These are phyloP conservation scores for Penicillium expansum DNA, from an alignment of 2,329 filamentous ascomycete species.

Conservation along the genomic window DNA sequence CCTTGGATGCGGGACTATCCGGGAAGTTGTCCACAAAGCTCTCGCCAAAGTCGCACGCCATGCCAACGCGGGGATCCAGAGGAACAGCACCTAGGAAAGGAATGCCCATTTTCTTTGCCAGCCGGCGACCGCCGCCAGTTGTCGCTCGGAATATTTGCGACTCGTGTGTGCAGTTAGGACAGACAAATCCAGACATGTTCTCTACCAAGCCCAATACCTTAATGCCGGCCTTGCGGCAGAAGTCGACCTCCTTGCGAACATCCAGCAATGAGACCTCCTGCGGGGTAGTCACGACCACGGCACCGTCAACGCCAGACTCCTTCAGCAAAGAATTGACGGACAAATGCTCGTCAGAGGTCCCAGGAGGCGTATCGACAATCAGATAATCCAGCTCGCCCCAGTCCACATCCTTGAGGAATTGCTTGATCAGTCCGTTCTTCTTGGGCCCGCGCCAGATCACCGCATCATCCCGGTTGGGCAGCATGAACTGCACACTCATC, in stretches of 20 bases:
- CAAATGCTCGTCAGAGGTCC: constrained; percentile 92
- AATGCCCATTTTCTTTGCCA: constrained; percentile 83
- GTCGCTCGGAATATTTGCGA: constrained; percentile 85
- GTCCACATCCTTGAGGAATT: constrained; percentile 95
- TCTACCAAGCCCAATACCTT: constrained; percentile 84
- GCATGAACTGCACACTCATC: constrained; percentile 98
- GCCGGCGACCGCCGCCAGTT: constrained; percentile 76
- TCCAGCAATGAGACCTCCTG: constrained; percentile 92
- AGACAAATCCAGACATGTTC: constrained; percentile 98
- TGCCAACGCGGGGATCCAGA: constrained; percentile 87
- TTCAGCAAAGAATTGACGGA: constrained; percentile 90
- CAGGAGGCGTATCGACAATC: constrained; percentile 91
- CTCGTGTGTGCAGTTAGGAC: constrained; percentile 79
- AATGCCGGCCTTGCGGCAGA: constrained; percentile 92
- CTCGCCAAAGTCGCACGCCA: constrained; percentile 96
- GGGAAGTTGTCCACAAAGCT: constrained; percentile 94
- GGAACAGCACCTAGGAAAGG: constrained; percentile 88
- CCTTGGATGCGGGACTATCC: constrained; percentile 83
- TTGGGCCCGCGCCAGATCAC: constrained; percentile 97
- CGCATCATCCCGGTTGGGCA: constrained; percentile 88
- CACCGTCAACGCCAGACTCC: constrained; percentile 88
- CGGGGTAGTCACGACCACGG: constrained; percentile 88
- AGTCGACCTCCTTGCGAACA: constrained; percentile 96
- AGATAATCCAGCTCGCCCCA: constrained; percentile 95
- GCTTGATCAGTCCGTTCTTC: constrained; percentile 98